phyloP scores from a whole-genome alignment of 306 rosid species.

The Phaseolus lunatus region DNA sequence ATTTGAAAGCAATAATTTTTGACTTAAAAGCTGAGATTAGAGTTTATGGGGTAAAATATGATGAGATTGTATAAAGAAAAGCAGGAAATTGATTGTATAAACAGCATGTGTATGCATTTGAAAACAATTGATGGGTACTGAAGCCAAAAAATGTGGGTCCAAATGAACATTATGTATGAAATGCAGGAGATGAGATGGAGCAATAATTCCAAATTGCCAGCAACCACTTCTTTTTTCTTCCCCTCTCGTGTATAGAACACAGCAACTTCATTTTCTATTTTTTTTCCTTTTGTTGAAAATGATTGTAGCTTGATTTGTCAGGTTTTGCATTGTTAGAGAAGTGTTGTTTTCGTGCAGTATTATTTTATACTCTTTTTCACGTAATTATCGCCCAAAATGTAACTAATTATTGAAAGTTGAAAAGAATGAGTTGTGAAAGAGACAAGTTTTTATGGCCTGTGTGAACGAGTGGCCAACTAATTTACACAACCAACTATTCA shows the following conservation, averaged over 20 bases:
- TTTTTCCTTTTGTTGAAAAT: not conserved
- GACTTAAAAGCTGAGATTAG: no score
- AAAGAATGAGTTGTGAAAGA: conserved; percentile 9
- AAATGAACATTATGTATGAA: not conserved
- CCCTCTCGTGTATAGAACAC: not conserved
- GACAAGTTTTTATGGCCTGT: not conserved
- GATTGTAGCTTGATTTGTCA: not conserved
- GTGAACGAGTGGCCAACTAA: not conserved
- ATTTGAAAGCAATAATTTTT: no score
- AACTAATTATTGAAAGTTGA: not conserved
- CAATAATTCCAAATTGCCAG: conserved; percentile 50
- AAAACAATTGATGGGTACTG: not conserved
- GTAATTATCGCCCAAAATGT: not conserved
- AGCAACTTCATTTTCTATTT: not conserved
- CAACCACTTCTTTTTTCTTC: not conserved
- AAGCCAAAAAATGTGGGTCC: conserved; percentile 36
- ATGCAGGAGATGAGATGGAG: conserved; percentile 9
- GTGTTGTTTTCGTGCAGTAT: not conserved
- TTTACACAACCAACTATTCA: not conserved
- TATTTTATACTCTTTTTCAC: not conserved
- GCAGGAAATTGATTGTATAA: no score
- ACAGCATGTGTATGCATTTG: not conserved
- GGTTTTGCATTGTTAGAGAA: conserved; percentile 8
- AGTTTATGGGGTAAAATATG: no score
- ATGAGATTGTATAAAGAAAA: no score